Evolutionary conservation across 805 yeast species (phyloP), one percentile per base, ranked within the genome.

Genomic region (Soucietia sequanensis): DNA sequence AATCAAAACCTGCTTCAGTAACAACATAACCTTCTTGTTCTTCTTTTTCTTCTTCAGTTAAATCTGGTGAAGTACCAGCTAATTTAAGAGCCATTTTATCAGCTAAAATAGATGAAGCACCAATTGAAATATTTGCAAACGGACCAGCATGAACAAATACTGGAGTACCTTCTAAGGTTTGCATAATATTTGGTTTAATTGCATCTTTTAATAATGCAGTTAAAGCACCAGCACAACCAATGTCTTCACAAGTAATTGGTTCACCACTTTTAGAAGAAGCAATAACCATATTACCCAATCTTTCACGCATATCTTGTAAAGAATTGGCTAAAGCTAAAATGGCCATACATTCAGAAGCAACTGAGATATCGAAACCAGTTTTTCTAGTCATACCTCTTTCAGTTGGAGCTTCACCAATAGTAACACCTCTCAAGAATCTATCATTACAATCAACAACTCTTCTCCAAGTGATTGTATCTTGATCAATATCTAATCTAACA

Each of bases 81-180:
- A 84, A 68, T 60, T 84, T 84, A 65, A 84, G 69, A n/a, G 90
- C 90, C 65, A 84, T 65, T 57, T 78, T 80, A 60, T 84, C 95
- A 39, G 93, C 91, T 54, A 84, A 71, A 31, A 84, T 84, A 22
- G 91, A 84, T 24, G 87, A 80, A 6, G 95, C 91, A 57, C 95
- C 95, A 52, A 84, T 84, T 24, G 93, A 84, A 45, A 84, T 84
- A 60, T 84, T 84, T 52, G 95, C 95, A 56, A 84, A 84, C 41
- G 95, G 95, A 44, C 95, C 95, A 31, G 93, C 93, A 57, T 84
- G 95, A 32, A 84, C 87, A 50, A 84, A 76, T 13, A 84, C 95
- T 17, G 95, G 95, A 16, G 93, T 83, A 47, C 93, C 93, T 65
- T 84, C 95, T 54, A 84, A 72, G 23, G 93, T 82, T 69, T 84